Percentiles rank a stretch among this genome's conserved stretches.
phyloP scores from a whole-genome alignment of 345 rosid species.

The Draba incana region DNA sequence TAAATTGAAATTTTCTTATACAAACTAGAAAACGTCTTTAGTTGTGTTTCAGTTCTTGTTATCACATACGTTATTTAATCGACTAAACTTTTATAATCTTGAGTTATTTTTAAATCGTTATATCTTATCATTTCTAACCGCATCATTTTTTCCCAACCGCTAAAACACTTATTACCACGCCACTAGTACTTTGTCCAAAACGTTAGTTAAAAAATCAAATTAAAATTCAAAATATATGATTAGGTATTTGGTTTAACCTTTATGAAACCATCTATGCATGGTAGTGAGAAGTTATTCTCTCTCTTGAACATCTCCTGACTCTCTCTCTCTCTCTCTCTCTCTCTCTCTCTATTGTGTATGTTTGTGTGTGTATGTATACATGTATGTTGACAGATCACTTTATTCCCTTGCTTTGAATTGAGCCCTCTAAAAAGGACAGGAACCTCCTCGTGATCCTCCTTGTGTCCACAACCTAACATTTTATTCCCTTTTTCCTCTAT shows the following conservation, averaged over 20 bases:
- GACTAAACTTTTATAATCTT: neutral
- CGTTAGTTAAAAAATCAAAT: constrained; percentile 1
- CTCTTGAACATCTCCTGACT: neutral
- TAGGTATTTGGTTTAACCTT: neutral
- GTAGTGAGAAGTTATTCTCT: constrained; percentile 20
- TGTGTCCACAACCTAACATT: constrained; percentile 45
- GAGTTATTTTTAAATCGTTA: neutral
- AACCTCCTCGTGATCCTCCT: constrained; percentile 49
- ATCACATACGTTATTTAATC: neutral
- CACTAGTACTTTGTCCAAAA: neutral
- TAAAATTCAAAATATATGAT: neutral
- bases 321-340: constrained; percentile 7
- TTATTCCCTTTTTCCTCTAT: constrained; percentile 35
- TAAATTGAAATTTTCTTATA: neutral
- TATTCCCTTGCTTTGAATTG: constrained; percentile 41
- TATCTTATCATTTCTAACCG: neutral
- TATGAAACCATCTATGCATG: constrained; percentile 15
- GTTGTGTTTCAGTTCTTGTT: neutral
- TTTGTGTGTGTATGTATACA: constrained; percentile 1
- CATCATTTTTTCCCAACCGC: neutral
- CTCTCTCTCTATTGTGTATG: neutral
- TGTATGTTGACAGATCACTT: constrained; percentile 42
- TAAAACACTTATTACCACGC: neutral
- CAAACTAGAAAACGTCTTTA: neutral
- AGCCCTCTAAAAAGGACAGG: constrained; percentile 48